Percentiles rank a stretch among this genome's conserved stretches.
Conservation (phyloP, 768 basidiomycete species). For the Trametopsis cervina region DNA sequence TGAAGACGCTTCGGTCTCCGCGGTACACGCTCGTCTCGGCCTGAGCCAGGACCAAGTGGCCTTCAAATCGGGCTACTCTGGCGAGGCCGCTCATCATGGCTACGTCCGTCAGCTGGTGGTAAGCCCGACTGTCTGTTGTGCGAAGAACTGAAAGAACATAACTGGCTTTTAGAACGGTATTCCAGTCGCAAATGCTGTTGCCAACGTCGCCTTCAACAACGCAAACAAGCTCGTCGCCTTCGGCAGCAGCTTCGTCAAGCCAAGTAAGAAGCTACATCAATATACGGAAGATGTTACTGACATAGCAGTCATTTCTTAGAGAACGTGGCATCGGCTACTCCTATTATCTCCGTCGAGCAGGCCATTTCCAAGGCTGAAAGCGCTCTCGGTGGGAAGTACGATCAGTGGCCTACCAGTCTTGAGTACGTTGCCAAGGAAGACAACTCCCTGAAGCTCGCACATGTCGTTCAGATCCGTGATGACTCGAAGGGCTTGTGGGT, state of each 20-base stretch:
- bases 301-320: slow-evolving; percentile 5
- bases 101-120: slow-evolving; percentile 20
- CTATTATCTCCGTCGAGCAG: slow-evolving; percentile 27
- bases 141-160: slow-evolving; percentile 17
- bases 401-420: slow-evolving; percentile 30
- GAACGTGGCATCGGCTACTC: slow-evolving; percentile 28
- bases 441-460: slow-evolving; percentile 31
- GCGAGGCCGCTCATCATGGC: slow-evolving; percentile 13
- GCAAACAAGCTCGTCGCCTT: slow-evolving; percentile 35
- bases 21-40: slow-evolving; percentile 17
- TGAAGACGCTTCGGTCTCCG: slow-evolving; percentile 17
- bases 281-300: no score
- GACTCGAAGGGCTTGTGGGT: slow-evolving; percentile 38
- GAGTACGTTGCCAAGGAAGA: slow-evolving; percentile 36
- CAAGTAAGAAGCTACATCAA: slow-evolving; percentile 25
- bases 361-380: slow-evolving; percentile 33
- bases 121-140: slow-evolving; percentile 13
- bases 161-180: slow-evolving; percentile 28
- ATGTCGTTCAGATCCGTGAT: slow-evolving; percentile 37
- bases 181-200: slow-evolving; percentile 33
- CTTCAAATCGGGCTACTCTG: slow-evolving; percentile 14
- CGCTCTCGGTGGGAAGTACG: slow-evolving; percentile 33
- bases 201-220: slow-evolving; percentile 37
- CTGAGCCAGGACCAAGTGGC: slow-evolving; percentile 10
- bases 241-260: slow-evolving; percentile 39